Conservation (phyloP, 257 asterid species). For the Lavandula angustifolia region DNA sequence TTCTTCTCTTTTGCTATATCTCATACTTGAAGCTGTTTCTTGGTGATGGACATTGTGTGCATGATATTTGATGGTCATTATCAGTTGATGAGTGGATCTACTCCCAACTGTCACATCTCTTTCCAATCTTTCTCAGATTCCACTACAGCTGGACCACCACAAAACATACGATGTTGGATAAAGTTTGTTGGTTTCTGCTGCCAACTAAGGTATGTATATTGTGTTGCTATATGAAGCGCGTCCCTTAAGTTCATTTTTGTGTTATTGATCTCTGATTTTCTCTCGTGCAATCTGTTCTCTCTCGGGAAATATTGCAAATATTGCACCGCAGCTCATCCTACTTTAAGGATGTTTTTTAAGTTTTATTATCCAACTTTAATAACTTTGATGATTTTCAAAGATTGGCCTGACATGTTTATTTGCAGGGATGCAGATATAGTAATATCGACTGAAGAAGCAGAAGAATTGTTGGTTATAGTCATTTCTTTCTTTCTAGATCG, state of each 20-base stretch:
- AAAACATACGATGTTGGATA: constrained; percentile 77
- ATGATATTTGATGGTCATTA: constrained; percentile 6
- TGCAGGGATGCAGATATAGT: constrained; percentile 50
- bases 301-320: background rate
- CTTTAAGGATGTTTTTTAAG: background rate
- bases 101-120: constrained; percentile 24
- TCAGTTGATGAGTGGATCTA: constrained; percentile 9
- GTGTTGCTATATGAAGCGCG: background rate
- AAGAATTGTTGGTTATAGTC: constrained; percentile 62
- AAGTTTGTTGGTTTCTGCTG: constrained; percentile 52
- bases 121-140: constrained; percentile 50
- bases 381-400: constrained; percentile 3
- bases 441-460: constrained; percentile 65
- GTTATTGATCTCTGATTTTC: background rate
- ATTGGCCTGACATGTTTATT: constrained; percentile 8
- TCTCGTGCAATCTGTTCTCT: background rate
- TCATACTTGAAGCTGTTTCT: constrained; percentile 5
- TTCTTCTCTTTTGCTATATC: constrained; percentile 7
- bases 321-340: background rate
- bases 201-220: constrained; percentile 58
- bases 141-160: constrained; percentile 65
- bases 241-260: constrained; percentile 17
- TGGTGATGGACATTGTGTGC: constrained; percentile 15
- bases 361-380: constrained; percentile 9
- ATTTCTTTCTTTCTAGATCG: constrained; percentile 76